Evolutionary conservation across 73 alveolate genomes (phyloP).

Genomic region (Stentor coeruleus): DNA sequence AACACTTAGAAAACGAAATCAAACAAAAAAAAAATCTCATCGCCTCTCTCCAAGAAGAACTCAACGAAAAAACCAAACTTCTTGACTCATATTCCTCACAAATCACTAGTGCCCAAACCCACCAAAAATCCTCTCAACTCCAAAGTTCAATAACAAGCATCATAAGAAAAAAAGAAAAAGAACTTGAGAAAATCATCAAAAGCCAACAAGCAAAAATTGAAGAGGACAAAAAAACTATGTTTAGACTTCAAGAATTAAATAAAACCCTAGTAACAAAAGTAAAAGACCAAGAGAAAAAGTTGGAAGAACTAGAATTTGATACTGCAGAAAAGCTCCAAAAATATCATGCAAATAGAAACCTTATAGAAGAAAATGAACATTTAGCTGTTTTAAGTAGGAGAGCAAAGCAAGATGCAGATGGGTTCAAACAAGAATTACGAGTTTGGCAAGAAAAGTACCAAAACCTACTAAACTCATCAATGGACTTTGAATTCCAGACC

Average conservation of each 20-base stretch:
- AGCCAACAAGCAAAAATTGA: constrained; percentile 8
- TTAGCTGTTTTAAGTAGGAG: background rate
- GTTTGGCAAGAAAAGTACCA: background rate
- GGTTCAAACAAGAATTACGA: background rate
- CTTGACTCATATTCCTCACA: background rate
- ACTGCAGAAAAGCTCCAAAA: background rate
- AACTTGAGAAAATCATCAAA: constrained; percentile 15
- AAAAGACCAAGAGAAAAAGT: background rate
- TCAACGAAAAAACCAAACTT: background rate
- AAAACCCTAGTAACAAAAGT: background rate
- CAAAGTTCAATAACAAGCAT: constrained; percentile 9
- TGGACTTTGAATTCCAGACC: constrained; percentile 13
- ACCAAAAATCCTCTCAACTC: background rate
- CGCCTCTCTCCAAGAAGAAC: background rate
- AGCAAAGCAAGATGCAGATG: background rate
- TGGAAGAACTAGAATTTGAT: background rate
- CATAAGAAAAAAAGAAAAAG: constrained; percentile 18
- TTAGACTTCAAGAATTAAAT: background rate
- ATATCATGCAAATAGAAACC: background rate
- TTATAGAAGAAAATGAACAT: constrained; percentile 20
- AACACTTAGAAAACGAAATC: constrained; percentile 4
- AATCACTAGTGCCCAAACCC: constrained; percentile 2
- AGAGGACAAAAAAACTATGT: constrained; percentile 18
- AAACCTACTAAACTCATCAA: background rate
- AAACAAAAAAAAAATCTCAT: background rate